Base-by-base conservation (phyloP, 495 filamentous ascomycete species). In the Aspergillus carlsbadensis region DNA sequence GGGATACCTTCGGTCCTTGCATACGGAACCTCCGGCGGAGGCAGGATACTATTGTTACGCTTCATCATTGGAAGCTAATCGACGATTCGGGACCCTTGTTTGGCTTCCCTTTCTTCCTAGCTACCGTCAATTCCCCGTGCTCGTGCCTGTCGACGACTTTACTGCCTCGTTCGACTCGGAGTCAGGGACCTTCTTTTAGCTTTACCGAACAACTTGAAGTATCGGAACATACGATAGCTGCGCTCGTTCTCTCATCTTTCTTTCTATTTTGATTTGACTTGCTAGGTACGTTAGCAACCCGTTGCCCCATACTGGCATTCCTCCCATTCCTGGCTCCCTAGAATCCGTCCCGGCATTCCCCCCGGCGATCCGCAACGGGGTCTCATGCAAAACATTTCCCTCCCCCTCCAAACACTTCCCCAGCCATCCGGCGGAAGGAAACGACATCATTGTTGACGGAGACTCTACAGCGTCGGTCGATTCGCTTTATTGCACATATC, bases 261-360 rank as follows among this genome's bases (percentile, higher is more conserved):
- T n/a, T n/a, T 31, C 35, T 46, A 35, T 51, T 29, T 42, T 31
- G 22, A 22, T 52, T 37, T 37, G 39, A 42, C 42, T 42, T 56
- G 20, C 26, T 34, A 59, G 59, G 63, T 65, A 62, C 57, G 63
- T 65, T 51, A 55, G 59, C 52, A 62, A 56, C 57, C 49, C 52
- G 60, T 66, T 51, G 48, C 65, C 59, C 52, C 59, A 59, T 57
- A 64, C 70, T 63, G 63, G 66, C 69, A 73, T 73, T 73, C 70
- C 59, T 57, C 59, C 37, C 59, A 62, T 61, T 58, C 53, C 58
- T 49, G 49, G 51, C 57, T 54, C 63, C 64, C 61, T 66, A 62
- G 63, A 64, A 59, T 62, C 49, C 51, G 21, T 35, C 36, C 35
- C 33, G 40, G 56, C 66, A 73, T 73, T 72, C 10, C 67, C 63